Base-by-base conservation (phyloP, 2,329 filamentous ascomycete genomes). In the Penicillium hesseltinei region DNA sequence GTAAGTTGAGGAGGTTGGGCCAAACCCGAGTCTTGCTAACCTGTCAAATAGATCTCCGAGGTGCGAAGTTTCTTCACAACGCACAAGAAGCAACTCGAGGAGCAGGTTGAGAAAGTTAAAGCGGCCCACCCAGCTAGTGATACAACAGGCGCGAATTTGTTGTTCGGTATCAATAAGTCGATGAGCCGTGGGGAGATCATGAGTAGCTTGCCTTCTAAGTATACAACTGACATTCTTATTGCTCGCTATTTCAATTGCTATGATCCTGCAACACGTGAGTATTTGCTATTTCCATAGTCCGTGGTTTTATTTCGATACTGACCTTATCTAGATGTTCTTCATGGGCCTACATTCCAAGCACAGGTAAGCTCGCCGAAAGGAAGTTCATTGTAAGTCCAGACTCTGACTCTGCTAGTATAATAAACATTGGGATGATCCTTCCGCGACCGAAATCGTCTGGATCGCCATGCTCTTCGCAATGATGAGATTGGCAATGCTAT, bases 211-310 rank as follows among this genome's bases (percentile, higher is more conserved):
- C 94, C 94, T 2, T 82, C 88, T 0, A 93, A 92, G 70, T 86
- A 89, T 38, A 89, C 87, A 25, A 88, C 94, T n/a, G 86, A 96
- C 67, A 87, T 91, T 25, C 81, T 97, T 19, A 89, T 96, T 60
- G 88, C 88, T 60, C 86, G 93, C 59, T 99, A 95, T 71, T 97
- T 97, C 79, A 93, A 93, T 71, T 93, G 89, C 29, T 86, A 85
- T 64, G 85, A 88, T 64, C 85, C 84, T 15, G 81, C 82, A 29
- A 82, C 84, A 50, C 82, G 78, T 80, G 69, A 65, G 84, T 87
- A 36, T n/a, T 15, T 5, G 8, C 8, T 5, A 5, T 44, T 35
- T 17, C 10, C 13, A 10, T n/a, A 9, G 0, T 9, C 6, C 2
- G 39, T 46, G 17, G n/a, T 31, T 7, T 10, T 36, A 17, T 19